phyloP scores from a whole-genome alignment of 169 alveolate genomes.

The Cryptosporidium andersoni region DNA sequence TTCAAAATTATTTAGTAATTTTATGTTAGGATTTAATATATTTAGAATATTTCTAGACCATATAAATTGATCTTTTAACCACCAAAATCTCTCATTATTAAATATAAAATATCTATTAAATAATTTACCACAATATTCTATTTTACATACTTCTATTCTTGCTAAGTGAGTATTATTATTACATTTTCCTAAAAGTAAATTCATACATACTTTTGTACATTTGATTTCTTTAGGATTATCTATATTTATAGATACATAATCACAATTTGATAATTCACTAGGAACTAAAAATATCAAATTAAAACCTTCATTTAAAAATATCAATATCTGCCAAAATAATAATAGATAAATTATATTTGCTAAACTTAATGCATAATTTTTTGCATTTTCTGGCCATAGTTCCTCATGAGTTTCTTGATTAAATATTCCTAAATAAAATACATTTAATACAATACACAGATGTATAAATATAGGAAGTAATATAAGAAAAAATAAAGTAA shows the following conservation, averaged over 20 bases:
- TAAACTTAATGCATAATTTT: slow-evolving; percentile 49
- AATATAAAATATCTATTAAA: slow-evolving; percentile 23
- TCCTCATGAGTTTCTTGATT: not conserved
- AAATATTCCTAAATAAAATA: slow-evolving; percentile 10
- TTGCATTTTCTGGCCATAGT: slow-evolving; percentile 16
- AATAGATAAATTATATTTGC: slow-evolving; percentile 14
- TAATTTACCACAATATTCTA: not conserved
- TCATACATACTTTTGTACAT: not conserved
- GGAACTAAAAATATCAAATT: slow-evolving; percentile 29
- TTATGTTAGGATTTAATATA: not conserved
- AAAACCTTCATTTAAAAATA: slow-evolving; percentile 13
- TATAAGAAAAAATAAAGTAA: slow-evolving; percentile 1
- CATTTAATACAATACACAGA: not conserved
- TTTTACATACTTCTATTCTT: not conserved
- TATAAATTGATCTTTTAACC: slow-evolving; percentile 18
- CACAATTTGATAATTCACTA: slow-evolving; percentile 23
- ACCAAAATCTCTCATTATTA: slow-evolving; percentile 39
- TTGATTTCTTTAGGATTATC: not conserved
- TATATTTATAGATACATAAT: slow-evolving; percentile 11
- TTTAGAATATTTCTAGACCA: slow-evolving; percentile 51
- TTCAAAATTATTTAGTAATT: not conserved
- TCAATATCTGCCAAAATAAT: not conserved
- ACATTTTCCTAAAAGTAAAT: not conserved
- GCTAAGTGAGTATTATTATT: too few species aligned
- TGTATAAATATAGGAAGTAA: slow-evolving; percentile 31